Conservation (phyloP, 2,329 filamentous ascomycete species). For the Ophiognomonia clavigignenti-juglandacearum region DNA sequence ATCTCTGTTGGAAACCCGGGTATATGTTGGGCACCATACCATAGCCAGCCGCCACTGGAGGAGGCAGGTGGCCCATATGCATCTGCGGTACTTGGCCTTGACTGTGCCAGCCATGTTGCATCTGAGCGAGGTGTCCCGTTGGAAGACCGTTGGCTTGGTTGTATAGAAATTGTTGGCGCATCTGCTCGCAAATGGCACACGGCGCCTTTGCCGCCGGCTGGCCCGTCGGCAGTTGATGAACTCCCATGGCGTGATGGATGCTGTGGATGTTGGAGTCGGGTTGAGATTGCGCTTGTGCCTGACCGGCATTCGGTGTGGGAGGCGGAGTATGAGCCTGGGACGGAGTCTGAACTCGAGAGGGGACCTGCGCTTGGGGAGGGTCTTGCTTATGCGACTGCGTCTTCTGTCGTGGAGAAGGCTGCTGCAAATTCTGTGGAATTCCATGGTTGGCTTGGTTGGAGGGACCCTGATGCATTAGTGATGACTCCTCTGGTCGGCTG, state of each 20-base stretch:
- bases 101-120: slow-evolving; percentile 13
- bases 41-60: neutral
- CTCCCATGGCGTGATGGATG: neutral
- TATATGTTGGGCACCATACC: neutral
- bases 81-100: slow-evolving; percentile 3
- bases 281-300: neutral
- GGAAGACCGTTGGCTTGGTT: slow-evolving; percentile 22
- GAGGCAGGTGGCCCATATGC: slow-evolving; percentile 1
- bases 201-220: slow-evolving; percentile 20
- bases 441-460: neutral
- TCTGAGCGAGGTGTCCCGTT: slow-evolving; percentile 8
- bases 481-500: neutral
- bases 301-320: neutral
- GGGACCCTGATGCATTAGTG: neutral
- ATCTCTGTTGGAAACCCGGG: slow-evolving; percentile 4
- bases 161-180: slow-evolving; percentile 25
- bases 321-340: neutral
- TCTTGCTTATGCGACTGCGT: neutral
- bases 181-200: slow-evolving; percentile 25
- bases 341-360: neutral
- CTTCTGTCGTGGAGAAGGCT: neutral
- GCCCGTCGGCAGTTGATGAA: neutral
- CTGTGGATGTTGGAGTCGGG: neutral
- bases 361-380: neutral
- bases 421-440: neutral